A percentile compares a stretch with the other conserved stretches of the same genome.
These are phyloP conservation scores for Sporothrix protearum DNA, from an alignment of 2,329 filamentous ascomycete genomes.

Conservation along the genomic window DNA sequence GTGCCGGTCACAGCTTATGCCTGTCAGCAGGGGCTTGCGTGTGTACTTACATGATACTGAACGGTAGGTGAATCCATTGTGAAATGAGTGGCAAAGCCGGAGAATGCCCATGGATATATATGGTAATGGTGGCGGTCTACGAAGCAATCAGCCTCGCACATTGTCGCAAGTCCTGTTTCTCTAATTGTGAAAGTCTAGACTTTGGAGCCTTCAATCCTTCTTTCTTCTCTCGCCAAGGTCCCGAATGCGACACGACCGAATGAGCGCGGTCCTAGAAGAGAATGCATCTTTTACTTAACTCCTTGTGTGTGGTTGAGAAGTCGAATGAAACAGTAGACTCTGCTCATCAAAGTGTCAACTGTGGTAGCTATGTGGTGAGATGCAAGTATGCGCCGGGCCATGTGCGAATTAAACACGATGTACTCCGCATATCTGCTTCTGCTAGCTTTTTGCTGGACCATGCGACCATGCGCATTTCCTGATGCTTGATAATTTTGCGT, in stretches of 20 bases:
- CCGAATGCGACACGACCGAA: slow-evolving; percentile 11
- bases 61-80: neutral
- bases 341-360: neutral
- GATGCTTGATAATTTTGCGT: too few species aligned
- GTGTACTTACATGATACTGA: neutral
- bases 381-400: too few species aligned
- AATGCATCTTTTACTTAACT: neutral
- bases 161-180: neutral
- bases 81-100: neutral
- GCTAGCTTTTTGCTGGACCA: neutral
- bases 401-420: too few species aligned
- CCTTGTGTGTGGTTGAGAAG: neutral
- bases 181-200: neutral
- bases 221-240: neutral
- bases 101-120: neutral
- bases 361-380: too few species aligned
- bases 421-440: too few species aligned
- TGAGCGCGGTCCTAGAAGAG: neutral
- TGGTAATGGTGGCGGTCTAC: neutral
- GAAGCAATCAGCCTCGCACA: neutral
- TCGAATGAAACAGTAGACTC: neutral
- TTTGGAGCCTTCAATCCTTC: neutral
- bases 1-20: too few species aligned
- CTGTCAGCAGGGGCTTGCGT: neutral
- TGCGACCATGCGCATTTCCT: too few species aligned